phyloP scores from a whole-genome alignment of 805 yeast genomes.

The Jamesozyma lodderae region DNA sequence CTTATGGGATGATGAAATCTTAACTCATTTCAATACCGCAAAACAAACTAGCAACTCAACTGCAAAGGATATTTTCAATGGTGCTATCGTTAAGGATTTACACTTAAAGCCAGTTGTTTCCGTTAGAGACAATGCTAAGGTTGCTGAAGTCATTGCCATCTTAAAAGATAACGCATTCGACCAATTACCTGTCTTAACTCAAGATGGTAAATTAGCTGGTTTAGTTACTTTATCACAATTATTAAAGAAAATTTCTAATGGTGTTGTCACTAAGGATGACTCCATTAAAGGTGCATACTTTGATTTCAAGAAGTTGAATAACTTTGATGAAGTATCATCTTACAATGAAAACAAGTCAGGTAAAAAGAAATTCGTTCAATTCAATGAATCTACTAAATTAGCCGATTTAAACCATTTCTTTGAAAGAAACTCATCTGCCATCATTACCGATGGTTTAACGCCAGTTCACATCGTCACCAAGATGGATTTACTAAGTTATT shows the following conservation, averaged over 20 bases:
- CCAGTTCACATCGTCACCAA: conserved; percentile 83
- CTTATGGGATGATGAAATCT: conserved; percentile 49
- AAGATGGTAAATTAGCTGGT: conserved; percentile 57
- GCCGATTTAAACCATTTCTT: conserved; percentile 66
- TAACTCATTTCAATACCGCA: conserved; percentile 26
- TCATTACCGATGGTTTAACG: conserved; percentile 65
- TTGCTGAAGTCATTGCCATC: conserved; percentile 56
- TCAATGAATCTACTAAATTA: conserved; percentile 57
- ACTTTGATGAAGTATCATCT: conserved; percentile 48
- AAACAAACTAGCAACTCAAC: conserved; percentile 17
- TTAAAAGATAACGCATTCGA: conserved; percentile 73
- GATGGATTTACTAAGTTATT: conserved; percentile 63
- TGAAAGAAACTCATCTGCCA: conserved; percentile 77
- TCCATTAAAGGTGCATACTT: conserved; percentile 42
- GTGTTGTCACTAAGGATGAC: conserved; percentile 47
- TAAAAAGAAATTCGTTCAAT: conserved; percentile 57
- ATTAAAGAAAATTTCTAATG: conserved; percentile 56
- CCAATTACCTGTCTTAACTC: conserved; percentile 66
- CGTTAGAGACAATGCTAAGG: conserved; percentile 50
- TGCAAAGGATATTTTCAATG: conserved; percentile 37
- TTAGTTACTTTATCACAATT: conserved; percentile 67
- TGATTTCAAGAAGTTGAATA: conserved; percentile 66
- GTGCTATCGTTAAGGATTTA: conserved; percentile 58
- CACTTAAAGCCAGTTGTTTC: conserved; percentile 74
- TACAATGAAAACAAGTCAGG: conserved; percentile 53